Conservation (phyloP, 768 basidiomycete species). For the Paxillus rubicundulus region DNA sequence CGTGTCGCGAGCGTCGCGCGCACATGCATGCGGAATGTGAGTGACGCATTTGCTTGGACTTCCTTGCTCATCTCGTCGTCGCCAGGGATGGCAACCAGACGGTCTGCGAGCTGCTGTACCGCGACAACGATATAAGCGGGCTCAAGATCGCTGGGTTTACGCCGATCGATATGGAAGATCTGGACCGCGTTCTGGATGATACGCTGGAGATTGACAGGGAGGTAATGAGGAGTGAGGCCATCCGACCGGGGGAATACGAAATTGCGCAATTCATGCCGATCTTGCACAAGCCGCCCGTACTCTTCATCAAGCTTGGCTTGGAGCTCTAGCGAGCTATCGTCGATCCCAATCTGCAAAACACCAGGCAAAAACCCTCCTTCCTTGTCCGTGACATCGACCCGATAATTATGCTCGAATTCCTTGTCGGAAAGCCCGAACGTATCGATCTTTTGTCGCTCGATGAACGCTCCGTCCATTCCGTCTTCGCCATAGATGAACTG, state of each 20-base stretch:
- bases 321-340: constrained; percentile 77
- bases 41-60: constrained; percentile 84
- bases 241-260: constrained; percentile 83
- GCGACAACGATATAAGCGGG: constrained; percentile 83
- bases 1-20: constrained; percentile 86
- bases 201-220: constrained; percentile 94
- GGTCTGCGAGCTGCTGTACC: constrained; percentile 68
- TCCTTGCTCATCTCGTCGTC: constrained; percentile 70
- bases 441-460: constrained; percentile 93
- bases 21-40: constrained; percentile 91
- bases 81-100: constrained; percentile 86
- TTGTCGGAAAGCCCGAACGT: constrained; percentile 79
- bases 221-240: constrained; percentile 71
- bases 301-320: constrained; percentile 85
- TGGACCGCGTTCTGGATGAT: constrained; percentile 94
- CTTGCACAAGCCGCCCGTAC: constrained; percentile 59
- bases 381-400: constrained; percentile 91
- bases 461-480: constrained; percentile 97
- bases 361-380: constrained; percentile 76
- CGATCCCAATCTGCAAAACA: constrained; percentile 83
- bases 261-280: constrained; percentile 73
- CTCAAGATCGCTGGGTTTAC: constrained; percentile 90
- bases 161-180: constrained; percentile 94
- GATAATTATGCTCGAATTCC: constrained; percentile 88
- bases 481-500: constrained; percentile 99